Evolutionary conservation across 2,329 filamentous ascomycete species (phyloP), one percentile per base, ranked within the genome.

Genomic region (Immersiporthe knoxdaviesiana): DNA sequence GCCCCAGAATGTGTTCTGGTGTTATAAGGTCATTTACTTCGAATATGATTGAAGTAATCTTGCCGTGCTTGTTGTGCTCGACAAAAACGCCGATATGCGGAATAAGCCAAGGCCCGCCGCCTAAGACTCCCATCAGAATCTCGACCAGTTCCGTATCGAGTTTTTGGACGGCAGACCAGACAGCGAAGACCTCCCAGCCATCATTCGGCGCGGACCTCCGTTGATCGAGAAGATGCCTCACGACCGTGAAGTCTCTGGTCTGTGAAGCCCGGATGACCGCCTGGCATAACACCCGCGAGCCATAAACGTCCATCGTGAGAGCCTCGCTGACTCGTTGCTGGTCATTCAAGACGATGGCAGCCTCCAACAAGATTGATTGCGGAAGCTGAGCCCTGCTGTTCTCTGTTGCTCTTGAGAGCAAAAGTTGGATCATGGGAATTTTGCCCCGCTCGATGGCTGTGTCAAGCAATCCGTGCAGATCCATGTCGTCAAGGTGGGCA

Each of bases 391-490:
- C 24, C 27, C 27, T 56, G 14, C 24, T 18, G 5, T 18, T 7
- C 4, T 16, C 14, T 18, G 27, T 8, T 1, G 14, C 27, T 1
- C 7, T 24, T 4, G 24, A 24, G 4, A 67, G 21, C 1, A 63
- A 16, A 1, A 21, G 11, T 7, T 5, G 11, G 4, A 67, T 32
- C 1, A 3, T 37, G 16, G 16, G 0, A 3, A 12, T 5, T 1
- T 18, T 21, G 2, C 18, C 1, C 3, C 1, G 0, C 3, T 12
- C 0, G 12, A 41, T 4, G 1, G 65, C 65, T 12, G 6, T 3
- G 3, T 56, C 24, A 7, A 67, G 35, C 2, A 4, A 1, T 1
- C 2, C 2, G 5, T 56, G 21, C 35, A 37, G 24, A 1, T 4
- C 27, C 18, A 24, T 0, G 5, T n/a, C 2, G 35, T 35, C 35